phyloP scores from a whole-genome alignment of 768 basidiomycete genomes.

The Amanita inopinata region DNA sequence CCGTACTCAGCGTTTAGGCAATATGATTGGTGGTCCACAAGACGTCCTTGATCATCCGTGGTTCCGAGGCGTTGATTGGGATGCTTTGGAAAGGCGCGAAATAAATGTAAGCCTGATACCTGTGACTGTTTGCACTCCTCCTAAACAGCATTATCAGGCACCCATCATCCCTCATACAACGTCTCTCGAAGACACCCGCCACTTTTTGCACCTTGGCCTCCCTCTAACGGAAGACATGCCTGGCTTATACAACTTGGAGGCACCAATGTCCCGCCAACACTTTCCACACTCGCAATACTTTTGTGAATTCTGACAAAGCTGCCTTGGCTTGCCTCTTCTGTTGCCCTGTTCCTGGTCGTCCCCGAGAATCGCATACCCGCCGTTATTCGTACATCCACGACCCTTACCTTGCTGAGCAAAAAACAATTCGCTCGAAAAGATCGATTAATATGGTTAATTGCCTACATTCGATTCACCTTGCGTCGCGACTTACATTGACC shows the following conservation, averaged over 20 bases:
- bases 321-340: too few relatives aligned
- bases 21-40: slow-evolving; percentile 84
- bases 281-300: slow-evolving; percentile 64
- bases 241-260: slow-evolving; percentile 60
- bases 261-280: slow-evolving; percentile 45
- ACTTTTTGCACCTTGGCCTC: slow-evolving; percentile 75
- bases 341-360: too few relatives aligned
- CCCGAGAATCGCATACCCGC: too few relatives aligned
- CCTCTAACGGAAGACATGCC: slow-evolving; percentile 74
- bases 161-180: slow-evolving; percentile 80
- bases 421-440: slow-evolving; percentile 7
- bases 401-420: too few relatives aligned
- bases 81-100: slow-evolving; percentile 73
- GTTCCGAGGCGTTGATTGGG: slow-evolving; percentile 96
- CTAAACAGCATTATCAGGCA: slow-evolving; percentile 38
- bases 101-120: slow-evolving; percentile 53
- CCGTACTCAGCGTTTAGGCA: slow-evolving; percentile 84
- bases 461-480: background rate
- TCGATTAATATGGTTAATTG: slow-evolving; percentile 5
- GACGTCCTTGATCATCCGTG: slow-evolving; percentile 89
- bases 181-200: slow-evolving; percentile 74
- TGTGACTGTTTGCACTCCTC: background rate
- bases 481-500: background rate
- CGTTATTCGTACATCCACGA: too few relatives aligned
- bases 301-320: slow-evolving; percentile 52